A percentile compares a stretch with the other conserved stretches of the same genome.
Evolutionary conservation across 2,329 filamentous ascomycete genomes (phyloP).

Genomic region (Hirsutella rhossiliensis): DNA sequence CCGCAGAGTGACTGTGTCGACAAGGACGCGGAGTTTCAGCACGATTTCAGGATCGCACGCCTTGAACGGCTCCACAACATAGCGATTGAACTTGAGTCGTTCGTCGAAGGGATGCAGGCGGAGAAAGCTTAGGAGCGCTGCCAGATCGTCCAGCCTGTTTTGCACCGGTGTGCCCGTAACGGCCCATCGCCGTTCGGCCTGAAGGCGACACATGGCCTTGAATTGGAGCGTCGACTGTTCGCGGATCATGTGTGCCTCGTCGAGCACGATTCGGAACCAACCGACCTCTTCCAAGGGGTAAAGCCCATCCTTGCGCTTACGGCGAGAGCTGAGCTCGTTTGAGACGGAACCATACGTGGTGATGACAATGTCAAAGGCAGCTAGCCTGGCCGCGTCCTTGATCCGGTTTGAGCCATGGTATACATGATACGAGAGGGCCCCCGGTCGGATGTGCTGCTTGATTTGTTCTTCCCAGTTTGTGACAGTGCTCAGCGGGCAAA

Average conservation of each 20-base stretch:
- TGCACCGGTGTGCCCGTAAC: slow-evolving; percentile 96
- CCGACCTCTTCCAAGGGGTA: slow-evolving; percentile 66
- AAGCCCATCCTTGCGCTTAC: slow-evolving; percentile 43
- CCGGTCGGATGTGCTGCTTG: slow-evolving; percentile 60
- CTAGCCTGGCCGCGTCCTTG: slow-evolving; percentile 55
- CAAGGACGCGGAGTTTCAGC: slow-evolving; percentile 73
- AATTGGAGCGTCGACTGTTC: slow-evolving; percentile 73
- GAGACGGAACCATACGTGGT: slow-evolving; percentile 87
- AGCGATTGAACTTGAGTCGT: slow-evolving; percentile 58
- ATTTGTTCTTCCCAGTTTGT: slow-evolving; percentile 95
- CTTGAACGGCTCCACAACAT: slow-evolving; percentile 81
- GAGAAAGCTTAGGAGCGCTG: slow-evolving; percentile 76
- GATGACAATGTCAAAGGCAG: slow-evolving; percentile 70
- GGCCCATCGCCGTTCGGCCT: slow-evolving; percentile 79
- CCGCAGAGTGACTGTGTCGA: slow-evolving; percentile 88
- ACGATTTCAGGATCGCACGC: slow-evolving; percentile 73
- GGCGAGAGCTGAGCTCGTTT: slow-evolving; percentile 59
- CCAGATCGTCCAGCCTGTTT: slow-evolving; percentile 83
- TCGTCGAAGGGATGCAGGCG: slow-evolving; percentile 78
- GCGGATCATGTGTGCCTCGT: slow-evolving; percentile 91
- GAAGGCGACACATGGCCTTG: slow-evolving; percentile 69
- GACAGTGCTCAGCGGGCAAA: slow-evolving; percentile 83
- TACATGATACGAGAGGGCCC: slow-evolving; percentile 58
- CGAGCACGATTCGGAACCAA: slow-evolving; percentile 88
- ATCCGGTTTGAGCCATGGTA: slow-evolving; percentile 76